phyloP scores from a whole-genome alignment of 1,139 yeast species.

The Saccharomyces hybrid region DNA sequence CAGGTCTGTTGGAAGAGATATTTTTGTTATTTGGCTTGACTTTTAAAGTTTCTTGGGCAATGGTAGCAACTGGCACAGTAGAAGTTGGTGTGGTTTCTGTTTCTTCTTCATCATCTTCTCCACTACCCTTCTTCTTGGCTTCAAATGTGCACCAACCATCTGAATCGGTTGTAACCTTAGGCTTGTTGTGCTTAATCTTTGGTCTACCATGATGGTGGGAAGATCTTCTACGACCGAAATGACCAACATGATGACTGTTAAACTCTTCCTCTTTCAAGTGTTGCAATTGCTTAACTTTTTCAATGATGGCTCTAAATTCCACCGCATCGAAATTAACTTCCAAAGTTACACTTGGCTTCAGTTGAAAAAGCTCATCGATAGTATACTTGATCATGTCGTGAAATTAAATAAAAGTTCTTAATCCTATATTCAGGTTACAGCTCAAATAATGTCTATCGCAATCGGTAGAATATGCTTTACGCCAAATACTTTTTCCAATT shows the following conservation, averaged over 20 bases:
- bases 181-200: slow-evolving; percentile 50
- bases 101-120: slow-evolving; percentile 39
- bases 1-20: slow-evolving; percentile 65
- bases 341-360: slow-evolving; percentile 48
- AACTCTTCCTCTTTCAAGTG: slow-evolving; percentile 32
- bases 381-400: slow-evolving; percentile 51
- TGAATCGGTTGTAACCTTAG: slow-evolving; percentile 48
- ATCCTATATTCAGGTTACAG: not conserved
- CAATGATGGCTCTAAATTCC: slow-evolving; percentile 58
- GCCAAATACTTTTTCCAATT: not conserved
- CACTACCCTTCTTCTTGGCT: slow-evolving; percentile 37
- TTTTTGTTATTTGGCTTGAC: slow-evolving; percentile 67
- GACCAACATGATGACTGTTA: slow-evolving; percentile 18
- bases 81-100: slow-evolving; percentile 36
- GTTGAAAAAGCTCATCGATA: slow-evolving; percentile 57
- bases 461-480: not conserved
- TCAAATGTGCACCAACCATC: slow-evolving; percentile 77
- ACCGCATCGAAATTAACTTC: slow-evolving; percentile 52
- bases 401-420: not conserved
- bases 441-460: not conserved
- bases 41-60: slow-evolving; percentile 35
- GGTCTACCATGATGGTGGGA: slow-evolving; percentile 45
- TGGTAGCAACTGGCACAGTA: slow-evolving; percentile 19
- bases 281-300: slow-evolving; percentile 47
- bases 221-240: slow-evolving; percentile 53